Evolutionary conservation across 305 asterid species (phyloP).

Genomic region (Salvia sclarea): DNA sequence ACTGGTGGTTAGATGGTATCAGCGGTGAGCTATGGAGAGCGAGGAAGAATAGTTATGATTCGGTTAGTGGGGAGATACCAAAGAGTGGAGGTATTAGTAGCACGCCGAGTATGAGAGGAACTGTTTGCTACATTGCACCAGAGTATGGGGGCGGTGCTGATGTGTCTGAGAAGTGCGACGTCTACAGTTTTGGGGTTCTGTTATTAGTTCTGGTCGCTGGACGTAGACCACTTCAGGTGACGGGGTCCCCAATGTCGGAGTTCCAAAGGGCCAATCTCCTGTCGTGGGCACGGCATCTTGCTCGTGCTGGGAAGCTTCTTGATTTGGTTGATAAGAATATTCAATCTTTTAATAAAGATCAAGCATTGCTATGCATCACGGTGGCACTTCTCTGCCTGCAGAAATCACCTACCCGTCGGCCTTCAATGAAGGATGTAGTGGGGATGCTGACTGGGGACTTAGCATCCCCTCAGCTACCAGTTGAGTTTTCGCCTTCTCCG

Average conservation of each 20-base stretch:
- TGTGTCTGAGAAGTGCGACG: constrained; percentile 86
- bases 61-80: constrained; percentile 76
- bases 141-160: constrained; percentile 84
- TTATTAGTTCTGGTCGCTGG: constrained; percentile 83
- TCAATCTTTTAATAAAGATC: constrained; percentile 55
- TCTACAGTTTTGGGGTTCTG: constrained; percentile 90
- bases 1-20: constrained; percentile 86
- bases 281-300: constrained; percentile 91
- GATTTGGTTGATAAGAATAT: constrained; percentile 74
- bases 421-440: constrained; percentile 91
- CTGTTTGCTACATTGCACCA: constrained; percentile 94
- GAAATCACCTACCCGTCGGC: constrained; percentile 75
- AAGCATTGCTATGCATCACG: constrained; percentile 71
- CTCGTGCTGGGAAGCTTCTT: constrained; percentile 89
- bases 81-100: constrained; percentile 95
- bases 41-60: constrained; percentile 64
- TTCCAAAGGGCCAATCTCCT: constrained; percentile 88
- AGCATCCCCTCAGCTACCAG: constrained; percentile 68
- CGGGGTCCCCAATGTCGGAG: constrained; percentile 92
- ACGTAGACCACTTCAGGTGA: constrained; percentile 94
- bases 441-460: constrained; percentile 72
- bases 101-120: constrained; percentile 98
- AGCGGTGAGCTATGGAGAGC: constrained; percentile 87
- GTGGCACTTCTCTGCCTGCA: constrained; percentile 92
- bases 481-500: constrained; percentile 81